These are phyloP conservation scores for Salix dunnii DNA, from an alignment of 345 rosid genomes.

Conservation along the genomic window DNA sequence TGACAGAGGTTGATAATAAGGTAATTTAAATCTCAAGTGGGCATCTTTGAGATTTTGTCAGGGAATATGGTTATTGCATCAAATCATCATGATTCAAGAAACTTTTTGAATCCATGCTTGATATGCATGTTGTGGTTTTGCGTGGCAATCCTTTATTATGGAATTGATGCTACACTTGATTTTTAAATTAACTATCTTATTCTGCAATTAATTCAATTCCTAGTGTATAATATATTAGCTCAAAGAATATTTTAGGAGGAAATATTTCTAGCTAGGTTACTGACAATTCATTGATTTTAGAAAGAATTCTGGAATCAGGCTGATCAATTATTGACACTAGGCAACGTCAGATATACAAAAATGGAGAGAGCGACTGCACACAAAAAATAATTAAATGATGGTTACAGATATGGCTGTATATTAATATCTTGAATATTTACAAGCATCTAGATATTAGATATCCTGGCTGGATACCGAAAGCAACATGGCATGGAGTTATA, in stretches of 20 bases:
- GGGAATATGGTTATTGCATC: not conserved
- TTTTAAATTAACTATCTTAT: not conserved
- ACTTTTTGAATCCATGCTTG: not conserved
- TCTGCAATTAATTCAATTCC: slow-evolving; percentile 7
- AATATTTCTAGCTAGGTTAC: not conserved
- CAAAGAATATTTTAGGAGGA: not conserved
- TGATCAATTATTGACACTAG: not conserved
- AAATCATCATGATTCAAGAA: slow-evolving; percentile 1
- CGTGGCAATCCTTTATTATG: slow-evolving; percentile 8
- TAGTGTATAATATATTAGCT: not conserved
- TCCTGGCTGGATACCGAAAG: not conserved
- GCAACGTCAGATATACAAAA: too few relatives aligned
- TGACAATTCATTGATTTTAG: not conserved
- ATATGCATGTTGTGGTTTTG: not conserved
- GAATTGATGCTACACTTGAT: slow-evolving; percentile 22
- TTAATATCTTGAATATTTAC: too few relatives aligned
- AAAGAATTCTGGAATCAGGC: not conserved
- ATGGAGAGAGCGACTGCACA: too few relatives aligned
- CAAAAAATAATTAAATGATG: too few relatives aligned
- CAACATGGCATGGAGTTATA: too few relatives aligned
- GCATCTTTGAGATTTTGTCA: slow-evolving; percentile 3
- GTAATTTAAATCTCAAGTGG: slow-evolving; percentile 3
- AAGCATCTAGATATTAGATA: not conserved
- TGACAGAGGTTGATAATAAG: not conserved
- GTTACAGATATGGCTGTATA: too few relatives aligned